These are phyloP conservation scores for Coemansia sp. DNA, from an alignment of 192 early-diverging fungal genomes.

Conservation along the genomic window DNA sequence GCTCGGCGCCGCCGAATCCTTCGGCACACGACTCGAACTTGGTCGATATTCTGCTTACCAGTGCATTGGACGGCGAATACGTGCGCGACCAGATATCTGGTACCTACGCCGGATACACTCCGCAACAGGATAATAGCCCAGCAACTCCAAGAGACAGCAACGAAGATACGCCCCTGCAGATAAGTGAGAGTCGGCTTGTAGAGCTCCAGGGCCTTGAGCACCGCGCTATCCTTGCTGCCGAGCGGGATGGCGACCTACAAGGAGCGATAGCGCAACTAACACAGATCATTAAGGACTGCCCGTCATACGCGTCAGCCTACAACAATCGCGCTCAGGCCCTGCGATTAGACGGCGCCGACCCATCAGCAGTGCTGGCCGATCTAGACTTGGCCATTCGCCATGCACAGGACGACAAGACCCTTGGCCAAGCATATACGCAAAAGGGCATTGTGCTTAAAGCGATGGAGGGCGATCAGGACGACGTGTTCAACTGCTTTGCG, in stretches of 20 bases:
- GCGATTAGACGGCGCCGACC: constrained; percentile 39
- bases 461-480: constrained; percentile 51
- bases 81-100: constrained; percentile 48
- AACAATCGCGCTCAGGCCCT: constrained; percentile 61
- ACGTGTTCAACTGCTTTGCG: constrained; percentile 57
- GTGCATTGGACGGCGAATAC: constrained; percentile 40
- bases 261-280: constrained; percentile 39
- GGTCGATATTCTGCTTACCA: constrained; percentile 29
- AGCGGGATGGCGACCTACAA: constrained; percentile 29
- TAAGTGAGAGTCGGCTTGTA: constrained; percentile 5
- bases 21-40: constrained; percentile 40
- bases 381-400: constrained; percentile 59
- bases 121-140: background rate
- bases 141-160: background rate
- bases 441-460: constrained; percentile 56
- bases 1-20: background rate
- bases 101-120: constrained; percentile 13
- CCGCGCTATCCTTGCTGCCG: constrained; percentile 36
- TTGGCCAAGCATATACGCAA: constrained; percentile 64
- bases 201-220: constrained; percentile 19
- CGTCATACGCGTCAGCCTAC: constrained; percentile 62
- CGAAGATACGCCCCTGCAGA: background rate
- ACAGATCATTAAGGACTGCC: constrained; percentile 43
- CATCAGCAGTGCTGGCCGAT: constrained; percentile 48
- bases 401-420: constrained; percentile 37